Base-by-base conservation (phyloP, 345 rosid genomes). In the Reutealis trisperma region DNA sequence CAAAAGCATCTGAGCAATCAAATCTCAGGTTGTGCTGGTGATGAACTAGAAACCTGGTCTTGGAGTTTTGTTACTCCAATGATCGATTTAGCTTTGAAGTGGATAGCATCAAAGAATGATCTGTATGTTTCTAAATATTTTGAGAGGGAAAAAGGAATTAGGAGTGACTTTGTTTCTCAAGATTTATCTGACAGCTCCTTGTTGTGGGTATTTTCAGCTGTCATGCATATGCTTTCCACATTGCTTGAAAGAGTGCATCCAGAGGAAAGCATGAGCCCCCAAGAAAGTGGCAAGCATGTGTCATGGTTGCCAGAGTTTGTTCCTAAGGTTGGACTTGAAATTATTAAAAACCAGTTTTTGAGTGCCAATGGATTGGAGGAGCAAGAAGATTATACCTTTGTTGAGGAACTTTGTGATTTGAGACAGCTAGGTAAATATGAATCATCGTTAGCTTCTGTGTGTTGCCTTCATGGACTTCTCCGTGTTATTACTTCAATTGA, bases 231-330 rank as follows among this genome's bases (percentile, higher is more conserved):
- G 86, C 84, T 95, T 75, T 86, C 89, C 24, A 76, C 86, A 80
- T 83, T 95, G 83, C 94, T 95, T 80, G 90, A 88, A 78, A 89
- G 81, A 83, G 79, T 91, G 67, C 87, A 71, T 52, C 87, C 93
- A 55, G 80, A 83, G 44, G 83, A 84, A 51, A 73, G 52, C 68
- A 47, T 22, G 21, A 75, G 71, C 59, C 32, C 73, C 18, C 70
- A 78, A 63, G 85, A 70, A 77, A 81, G 80, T 78, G 84, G 75
- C 25, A 77, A 64, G 63, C 72, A 73, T 72, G 66, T 91, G 32
- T 91, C 95, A 37, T 89, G 90, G 95, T 86, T 94, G 79, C 97
- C 98, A 0, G 93, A 89, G 79, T 91, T 95, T 88, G 96, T 91
- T 84, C 92, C 92, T 68, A 95, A 89, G 86, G 66, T 95, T 84